Conservation (phyloP, 1,139 yeast species). For the Debaryomyces fabryi region DNA sequence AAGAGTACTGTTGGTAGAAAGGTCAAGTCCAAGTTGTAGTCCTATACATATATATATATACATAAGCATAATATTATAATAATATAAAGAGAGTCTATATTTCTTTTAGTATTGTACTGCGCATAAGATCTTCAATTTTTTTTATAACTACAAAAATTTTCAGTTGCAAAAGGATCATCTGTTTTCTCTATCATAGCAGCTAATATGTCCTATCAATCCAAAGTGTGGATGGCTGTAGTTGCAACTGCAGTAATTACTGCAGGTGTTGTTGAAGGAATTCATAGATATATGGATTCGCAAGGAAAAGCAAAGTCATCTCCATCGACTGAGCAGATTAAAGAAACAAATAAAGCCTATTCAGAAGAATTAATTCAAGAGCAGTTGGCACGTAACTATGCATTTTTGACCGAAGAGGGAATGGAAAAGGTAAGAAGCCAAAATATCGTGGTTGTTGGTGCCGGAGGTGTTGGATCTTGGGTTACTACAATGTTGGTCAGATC, state of each 20-base stretch:
- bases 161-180: constrained; percentile 7
- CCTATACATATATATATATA: neutral
- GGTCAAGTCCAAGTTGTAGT: constrained; percentile 31
- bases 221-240: constrained; percentile 36
- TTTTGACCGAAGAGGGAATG: constrained; percentile 85
- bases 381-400: constrained; percentile 89
- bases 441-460: constrained; percentile 93
- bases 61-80: neutral
- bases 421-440: constrained; percentile 69
- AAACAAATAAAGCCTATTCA: constrained; percentile 41
- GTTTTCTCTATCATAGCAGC: neutral
- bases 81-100: neutral
- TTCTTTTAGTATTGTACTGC: constrained; percentile 1
- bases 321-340: constrained; percentile 4
- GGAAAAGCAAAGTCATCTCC: constrained; percentile 6
- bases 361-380: constrained; percentile 87
- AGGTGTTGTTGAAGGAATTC: constrained; percentile 43
- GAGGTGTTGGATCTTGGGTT: constrained; percentile 98
- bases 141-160: constrained; percentile 5
- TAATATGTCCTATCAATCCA: constrained; percentile 8
- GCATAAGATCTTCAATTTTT: constrained; percentile 3
- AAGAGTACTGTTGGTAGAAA: constrained; percentile 79
- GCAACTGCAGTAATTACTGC: constrained; percentile 46
- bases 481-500: constrained; percentile 90
- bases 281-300: constrained; percentile 22